These are phyloP conservation scores for Ceratocystis diversiconidia DNA, from an alignment of 2,329 filamentous ascomycete species.

Conservation along the genomic window DNA sequence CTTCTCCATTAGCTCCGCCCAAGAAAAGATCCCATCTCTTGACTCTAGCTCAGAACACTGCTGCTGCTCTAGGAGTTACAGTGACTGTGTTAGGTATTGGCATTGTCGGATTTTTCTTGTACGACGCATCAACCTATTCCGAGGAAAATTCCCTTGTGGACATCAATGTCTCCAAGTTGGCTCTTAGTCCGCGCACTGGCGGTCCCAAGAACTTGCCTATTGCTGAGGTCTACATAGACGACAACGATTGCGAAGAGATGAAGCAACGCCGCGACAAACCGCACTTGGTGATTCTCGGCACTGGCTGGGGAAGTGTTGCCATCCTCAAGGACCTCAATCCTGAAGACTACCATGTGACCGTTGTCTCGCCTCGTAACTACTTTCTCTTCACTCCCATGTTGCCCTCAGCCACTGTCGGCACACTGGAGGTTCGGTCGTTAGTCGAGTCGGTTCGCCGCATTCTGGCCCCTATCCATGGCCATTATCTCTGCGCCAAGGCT, in stretches of 20 bases:
- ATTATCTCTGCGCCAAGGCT: constrained; percentile 78
- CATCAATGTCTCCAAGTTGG: constrained; percentile 70
- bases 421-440: constrained; percentile 75
- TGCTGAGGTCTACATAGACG: constrained; percentile 73
- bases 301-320: constrained; percentile 89
- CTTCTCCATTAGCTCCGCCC: neutral
- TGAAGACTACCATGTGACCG: constrained; percentile 88
- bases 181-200: constrained; percentile 64
- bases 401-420: constrained; percentile 91
- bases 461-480: constrained; percentile 60
- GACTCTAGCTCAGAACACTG: constrained; percentile 52
- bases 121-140: constrained; percentile 83
- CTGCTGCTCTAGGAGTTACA: constrained; percentile 61
- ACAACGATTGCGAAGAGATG: constrained; percentile 64
- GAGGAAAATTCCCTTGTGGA: constrained; percentile 53
- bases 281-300: constrained; percentile 78
- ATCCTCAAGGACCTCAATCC: constrained; percentile 79
- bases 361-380: constrained; percentile 89
- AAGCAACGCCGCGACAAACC: constrained; percentile 71
- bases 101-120: constrained; percentile 76
- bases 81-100: constrained; percentile 54
- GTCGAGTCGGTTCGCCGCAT: constrained; percentile 88
- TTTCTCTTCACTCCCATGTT: constrained; percentile 98
- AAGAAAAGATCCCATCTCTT: constrained; percentile 32
- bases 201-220: constrained; percentile 94